Base-by-base conservation (phyloP, 1,284 basidiomycete species). In the Blastosporella zonata region DNA sequence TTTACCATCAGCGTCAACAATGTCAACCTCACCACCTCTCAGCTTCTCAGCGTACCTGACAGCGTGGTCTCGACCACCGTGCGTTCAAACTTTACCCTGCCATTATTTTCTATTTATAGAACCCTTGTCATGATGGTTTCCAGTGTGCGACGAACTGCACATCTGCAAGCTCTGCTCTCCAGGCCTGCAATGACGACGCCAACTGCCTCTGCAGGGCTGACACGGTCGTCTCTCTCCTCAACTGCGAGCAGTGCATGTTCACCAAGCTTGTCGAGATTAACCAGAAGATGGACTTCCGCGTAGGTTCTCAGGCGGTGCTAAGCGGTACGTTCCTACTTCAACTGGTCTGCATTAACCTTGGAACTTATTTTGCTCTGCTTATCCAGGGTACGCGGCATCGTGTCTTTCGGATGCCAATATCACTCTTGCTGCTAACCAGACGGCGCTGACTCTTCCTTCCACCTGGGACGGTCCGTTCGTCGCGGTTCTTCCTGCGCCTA, bases 201-300 rank as follows among this genome's bases (percentile, higher is more conserved):
- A 50, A 52, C 10, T 87, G 84, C 61, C 69, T 84, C 23, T 88
- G 85, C 69, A 55, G 46, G 13, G 47, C 62, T 13, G 57, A 52
- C 1, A 75, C 75, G 1, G 68, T 77, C 22, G 43, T 59, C 0
- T 53, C 61, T 0, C 64, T 88, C 47, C 63, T 67, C 1, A 43
- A 54, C 18, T 85, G 84, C 64, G 74, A 88, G 60, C 75, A 82
- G 57, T 87, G 86, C 69, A 75, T 82, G 71, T 81, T 84, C 60
- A 63, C 64, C 38, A 63, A 68, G 47, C 65, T 86, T 29, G 75
- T 88, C 56, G 57, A 60, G 6, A 65, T 64, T 28, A 82, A 84
- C 61, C 62, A 68, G 46, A 67, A 63, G 15, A 67, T 71, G 20
- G 79, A 84, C 61, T 63, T 68, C 23, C 69, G 71, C 15, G 76